These are phyloP conservation scores for Suillus subalutaceus DNA, from an alignment of 768 basidiomycete species.

Conservation along the genomic window DNA sequence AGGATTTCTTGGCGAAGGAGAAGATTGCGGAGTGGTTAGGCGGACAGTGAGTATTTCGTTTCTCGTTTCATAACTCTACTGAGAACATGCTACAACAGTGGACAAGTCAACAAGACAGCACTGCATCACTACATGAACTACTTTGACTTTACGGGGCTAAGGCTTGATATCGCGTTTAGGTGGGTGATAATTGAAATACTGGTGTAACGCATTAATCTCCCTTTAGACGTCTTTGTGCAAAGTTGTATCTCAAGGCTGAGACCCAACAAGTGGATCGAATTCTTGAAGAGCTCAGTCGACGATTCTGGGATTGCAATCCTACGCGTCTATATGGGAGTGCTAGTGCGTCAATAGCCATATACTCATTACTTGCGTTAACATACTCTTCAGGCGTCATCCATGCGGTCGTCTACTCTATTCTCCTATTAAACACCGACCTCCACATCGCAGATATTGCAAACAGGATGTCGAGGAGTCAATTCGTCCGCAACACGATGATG, in stretches of 20 bases:
- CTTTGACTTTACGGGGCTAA: slow-evolving; percentile 84
- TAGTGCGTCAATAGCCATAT: slow-evolving; percentile 51
- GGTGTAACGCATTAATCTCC: not conserved
- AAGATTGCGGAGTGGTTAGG: slow-evolving; percentile 98
- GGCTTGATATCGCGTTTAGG: slow-evolving; percentile 92
- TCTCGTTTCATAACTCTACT: slow-evolving; percentile 8
- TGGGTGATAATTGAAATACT: slow-evolving; percentile 30
- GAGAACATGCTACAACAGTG: slow-evolving; percentile 45
- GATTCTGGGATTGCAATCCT: slow-evolving; percentile 93
- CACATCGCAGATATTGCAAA: slow-evolving; percentile 89
- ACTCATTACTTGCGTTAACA: slow-evolving; percentile 10
- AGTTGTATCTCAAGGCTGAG: slow-evolving; percentile 92
- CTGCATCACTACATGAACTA: slow-evolving; percentile 82
- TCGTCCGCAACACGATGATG: slow-evolving; percentile 88
- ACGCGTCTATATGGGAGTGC: slow-evolving; percentile 78
- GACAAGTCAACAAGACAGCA: slow-evolving; percentile 72
- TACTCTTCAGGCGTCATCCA: slow-evolving; percentile 80
- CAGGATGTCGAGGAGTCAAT: slow-evolving; percentile 91
- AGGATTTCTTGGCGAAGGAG: slow-evolving; percentile 78
- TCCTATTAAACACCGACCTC: slow-evolving; percentile 95
- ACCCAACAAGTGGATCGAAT: slow-evolving; percentile 98
- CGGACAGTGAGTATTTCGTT: slow-evolving; percentile 68
- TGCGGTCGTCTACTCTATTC: slow-evolving; percentile 87
- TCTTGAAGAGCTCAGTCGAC: slow-evolving; percentile 84
- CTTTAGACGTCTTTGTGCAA: slow-evolving; percentile 80